Evolutionary conservation across 2,329 filamentous ascomycete species (phyloP).

Genomic region (Phyllosticta paracitricarpa): DNA sequence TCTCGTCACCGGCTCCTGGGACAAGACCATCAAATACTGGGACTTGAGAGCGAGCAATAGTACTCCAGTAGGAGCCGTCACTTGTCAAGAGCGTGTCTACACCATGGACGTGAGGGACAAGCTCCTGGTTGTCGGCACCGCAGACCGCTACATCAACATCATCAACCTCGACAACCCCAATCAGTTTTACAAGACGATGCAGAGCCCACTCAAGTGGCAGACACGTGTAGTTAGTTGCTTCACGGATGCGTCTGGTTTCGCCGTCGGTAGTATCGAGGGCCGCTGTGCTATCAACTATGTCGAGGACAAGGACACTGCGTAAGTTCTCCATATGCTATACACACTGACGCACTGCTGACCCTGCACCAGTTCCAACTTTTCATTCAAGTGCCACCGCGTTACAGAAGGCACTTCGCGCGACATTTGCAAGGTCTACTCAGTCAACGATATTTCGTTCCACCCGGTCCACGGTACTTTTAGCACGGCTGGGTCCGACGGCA

Average conservation of each 20-base stretch:
- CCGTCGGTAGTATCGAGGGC: conserved; percentile 92
- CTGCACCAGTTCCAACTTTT: conserved; percentile 65
- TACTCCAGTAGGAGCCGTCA: conserved; percentile 54
- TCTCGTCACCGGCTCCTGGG: conserved; percentile 87
- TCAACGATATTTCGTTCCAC: conserved; percentile 98
- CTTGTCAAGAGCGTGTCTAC: conserved; percentile 72
- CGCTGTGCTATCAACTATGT: conserved; percentile 97
- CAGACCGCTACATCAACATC: conserved; percentile 93
- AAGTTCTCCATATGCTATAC: conserved; percentile 9
- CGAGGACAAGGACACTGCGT: conserved; percentile 80
- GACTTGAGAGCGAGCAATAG: conserved; percentile 52
- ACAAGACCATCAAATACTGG: conserved; percentile 87
- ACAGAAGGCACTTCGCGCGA: conserved; percentile 52
- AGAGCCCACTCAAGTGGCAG: conserved; percentile 97
- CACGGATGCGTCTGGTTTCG: conserved; percentile 80
- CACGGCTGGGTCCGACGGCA: conserved; percentile 89
- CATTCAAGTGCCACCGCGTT: conserved; percentile 97
- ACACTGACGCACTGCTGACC: conserved; percentile 8
- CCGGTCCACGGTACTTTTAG: conserved; percentile 96
- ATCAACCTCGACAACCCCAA: conserved; percentile 80
- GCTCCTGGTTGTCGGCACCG: conserved; percentile 82
- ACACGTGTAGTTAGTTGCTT: conserved; percentile 94
- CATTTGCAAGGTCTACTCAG: conserved; percentile 79
- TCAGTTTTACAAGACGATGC: conserved; percentile 91
- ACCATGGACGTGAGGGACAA: conserved; percentile 85